phyloP scores from a whole-genome alignment of 169 alveolate species.

The Plasmodium gaboni region DNA sequence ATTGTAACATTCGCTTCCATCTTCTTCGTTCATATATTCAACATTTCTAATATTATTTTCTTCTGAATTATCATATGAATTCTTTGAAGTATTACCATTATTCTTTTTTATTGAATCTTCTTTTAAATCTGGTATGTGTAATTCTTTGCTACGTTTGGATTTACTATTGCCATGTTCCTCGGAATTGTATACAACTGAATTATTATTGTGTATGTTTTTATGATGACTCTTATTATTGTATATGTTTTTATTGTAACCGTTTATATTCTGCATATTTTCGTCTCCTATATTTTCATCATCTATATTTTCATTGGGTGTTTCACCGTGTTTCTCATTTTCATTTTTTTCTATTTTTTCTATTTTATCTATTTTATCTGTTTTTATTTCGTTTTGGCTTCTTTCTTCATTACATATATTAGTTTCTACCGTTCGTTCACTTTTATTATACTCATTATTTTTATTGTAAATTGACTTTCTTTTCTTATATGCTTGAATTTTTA shows the following conservation, averaged over 20 bases:
- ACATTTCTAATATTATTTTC: constrained; percentile 7
- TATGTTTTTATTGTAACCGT: no score
- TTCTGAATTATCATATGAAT: constrained; percentile 16
- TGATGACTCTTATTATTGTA: no score
- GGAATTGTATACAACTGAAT: no score
- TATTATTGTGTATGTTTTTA: no score
- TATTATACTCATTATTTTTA: neutral
- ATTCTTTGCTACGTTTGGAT: no score
- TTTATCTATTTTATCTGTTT: neutral
- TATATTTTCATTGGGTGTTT: neutral
- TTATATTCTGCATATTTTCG: no score
- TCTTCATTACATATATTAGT: neutral
- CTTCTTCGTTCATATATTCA: constrained; percentile 2
- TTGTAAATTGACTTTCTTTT: neutral
- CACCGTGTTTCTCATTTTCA: neutral
- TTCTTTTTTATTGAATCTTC: no score
- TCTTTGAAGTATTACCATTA: neutral
- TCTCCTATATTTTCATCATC: no score
- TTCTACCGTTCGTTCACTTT: neutral
- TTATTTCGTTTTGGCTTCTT: neutral
- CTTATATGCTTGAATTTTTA: neutral
- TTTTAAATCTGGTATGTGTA: no score
- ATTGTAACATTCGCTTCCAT: neutral
- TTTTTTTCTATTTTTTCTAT: neutral
- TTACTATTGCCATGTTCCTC: no score